A percentile compares a stretch with the other conserved stretches of the same genome.
phyloP scores from a whole-genome alignment of 2,329 filamentous ascomycete species.

The Phoma sp. region DNA sequence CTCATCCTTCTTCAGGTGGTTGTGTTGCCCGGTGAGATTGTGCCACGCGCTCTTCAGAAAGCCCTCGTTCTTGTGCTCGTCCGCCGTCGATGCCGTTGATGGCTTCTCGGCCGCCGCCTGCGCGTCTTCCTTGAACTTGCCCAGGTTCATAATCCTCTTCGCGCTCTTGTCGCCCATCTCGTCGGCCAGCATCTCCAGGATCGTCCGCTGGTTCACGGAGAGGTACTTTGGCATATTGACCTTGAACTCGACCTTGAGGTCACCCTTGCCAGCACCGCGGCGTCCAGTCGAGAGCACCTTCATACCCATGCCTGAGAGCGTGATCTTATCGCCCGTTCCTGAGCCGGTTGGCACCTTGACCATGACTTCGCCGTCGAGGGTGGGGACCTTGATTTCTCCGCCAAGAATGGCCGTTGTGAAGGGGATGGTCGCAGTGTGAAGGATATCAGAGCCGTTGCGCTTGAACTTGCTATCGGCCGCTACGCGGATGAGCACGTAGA shows the following conservation, averaged over 20 bases:
- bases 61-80: constrained; percentile 76
- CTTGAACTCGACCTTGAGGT: constrained; percentile 92
- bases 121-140: constrained; percentile 50
- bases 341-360: constrained; percentile 92
- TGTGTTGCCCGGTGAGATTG: constrained; percentile 77
- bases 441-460: constrained; percentile 83
- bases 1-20: constrained; percentile 26
- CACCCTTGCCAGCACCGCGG: constrained; percentile 73
- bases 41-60: constrained; percentile 96
- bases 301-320: constrained; percentile 91
- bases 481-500: constrained; percentile 90
- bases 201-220: constrained; percentile 86
- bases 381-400: constrained; percentile 87
- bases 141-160: constrained; percentile 88
- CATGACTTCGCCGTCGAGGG: constrained; percentile 86
- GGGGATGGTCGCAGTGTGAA: constrained; percentile 90
- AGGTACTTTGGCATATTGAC: constrained; percentile 95
- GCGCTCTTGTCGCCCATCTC: constrained; percentile 94
- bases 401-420: constrained; percentile 92
- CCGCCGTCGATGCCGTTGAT: constrained; percentile 17
- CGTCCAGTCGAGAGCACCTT: constrained; percentile 68
- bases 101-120: constrained; percentile 21
- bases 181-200: constrained; percentile 94
- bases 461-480: constrained; percentile 90
- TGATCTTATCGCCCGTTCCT: constrained; percentile 89